A percentile compares a stretch with the other conserved stretches of the same genome.
Evolutionary conservation across 352 stramenopile genomes (phyloP).

Genomic region (Phytophthora macrochlamydospora): DNA sequence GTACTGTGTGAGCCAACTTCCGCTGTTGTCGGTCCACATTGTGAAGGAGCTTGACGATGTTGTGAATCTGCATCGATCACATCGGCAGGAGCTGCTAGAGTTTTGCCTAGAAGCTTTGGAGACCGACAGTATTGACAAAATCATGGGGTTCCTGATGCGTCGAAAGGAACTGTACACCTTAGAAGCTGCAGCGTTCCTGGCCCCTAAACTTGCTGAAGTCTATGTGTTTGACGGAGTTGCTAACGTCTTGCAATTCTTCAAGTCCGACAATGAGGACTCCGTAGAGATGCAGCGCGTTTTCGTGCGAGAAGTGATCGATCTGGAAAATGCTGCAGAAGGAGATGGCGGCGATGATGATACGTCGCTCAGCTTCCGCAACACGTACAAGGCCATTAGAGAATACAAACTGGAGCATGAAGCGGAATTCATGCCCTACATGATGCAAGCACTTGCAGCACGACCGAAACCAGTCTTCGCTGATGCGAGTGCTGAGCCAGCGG

Average conservation of each 20-base stretch:
- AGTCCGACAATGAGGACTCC: slow-evolving; percentile 51
- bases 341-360: slow-evolving; percentile 29
- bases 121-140: slow-evolving; percentile 72
- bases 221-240: slow-evolving; percentile 53
- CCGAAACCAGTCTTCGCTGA: slow-evolving; percentile 35
- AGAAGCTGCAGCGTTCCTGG: slow-evolving; percentile 45
- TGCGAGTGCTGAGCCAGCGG: slow-evolving; percentile 29
- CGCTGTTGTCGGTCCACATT: slow-evolving; percentile 65
- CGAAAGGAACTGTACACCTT: slow-evolving; percentile 55
- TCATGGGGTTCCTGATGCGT: slow-evolving; percentile 61
- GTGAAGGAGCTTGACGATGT: slow-evolving; percentile 77
- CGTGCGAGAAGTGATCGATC: slow-evolving; percentile 68
- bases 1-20: slow-evolving; percentile 64
- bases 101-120: slow-evolving; percentile 69
- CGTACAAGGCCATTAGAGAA: slow-evolving; percentile 56
- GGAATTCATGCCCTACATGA: slow-evolving; percentile 71
- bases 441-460: slow-evolving; percentile 35
- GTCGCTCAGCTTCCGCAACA: slow-evolving; percentile 31
- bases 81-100: slow-evolving; percentile 47
- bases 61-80: slow-evolving; percentile 50
- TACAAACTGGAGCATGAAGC: slow-evolving; percentile 69
- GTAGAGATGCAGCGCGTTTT: slow-evolving; percentile 61
- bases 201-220: slow-evolving; percentile 67
- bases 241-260: slow-evolving; percentile 68
- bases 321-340: slow-evolving; percentile 44